These are phyloP conservation scores for Gynochthodes officinalis DNA, from an alignment of 257 asterid species.

Conservation along the genomic window DNA sequence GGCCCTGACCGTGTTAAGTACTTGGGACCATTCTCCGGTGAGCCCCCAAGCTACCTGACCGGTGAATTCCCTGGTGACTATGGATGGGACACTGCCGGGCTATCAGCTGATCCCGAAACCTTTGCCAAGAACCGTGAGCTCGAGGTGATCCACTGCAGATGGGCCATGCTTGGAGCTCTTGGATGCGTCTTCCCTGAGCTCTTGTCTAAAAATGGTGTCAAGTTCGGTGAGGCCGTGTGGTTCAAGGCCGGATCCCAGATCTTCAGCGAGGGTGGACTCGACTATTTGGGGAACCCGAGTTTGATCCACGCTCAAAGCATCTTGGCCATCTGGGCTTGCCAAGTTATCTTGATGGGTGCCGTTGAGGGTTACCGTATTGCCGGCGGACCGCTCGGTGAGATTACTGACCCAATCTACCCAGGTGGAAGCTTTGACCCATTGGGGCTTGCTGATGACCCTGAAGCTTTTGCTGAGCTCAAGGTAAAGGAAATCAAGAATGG, in stretches of 20 bases:
- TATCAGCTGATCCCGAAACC: conserved; percentile 50
- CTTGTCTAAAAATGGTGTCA: conserved; percentile 38
- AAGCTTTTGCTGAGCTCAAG: conserved; percentile 39
- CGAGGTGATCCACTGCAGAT: conserved; percentile 47
- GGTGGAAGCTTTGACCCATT: conserved; percentile 46
- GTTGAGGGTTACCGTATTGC: conserved; percentile 59
- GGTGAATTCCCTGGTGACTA: conserved; percentile 58
- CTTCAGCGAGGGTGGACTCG: conserved; percentile 47
- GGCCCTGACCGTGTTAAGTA: conserved; percentile 49
- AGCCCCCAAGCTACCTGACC: conserved; percentile 52
- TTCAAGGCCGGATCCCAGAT: conserved; percentile 55
- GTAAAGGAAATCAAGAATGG: conserved; percentile 43
- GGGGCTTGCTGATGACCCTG: conserved; percentile 40
- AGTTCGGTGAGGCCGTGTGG: conserved; percentile 54
- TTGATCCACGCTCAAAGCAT: conserved; percentile 60
- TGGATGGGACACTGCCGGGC: conserved; percentile 59
- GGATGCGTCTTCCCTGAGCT: conserved; percentile 49
- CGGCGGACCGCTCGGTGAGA: conserved; percentile 51
- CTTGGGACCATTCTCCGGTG: conserved; percentile 57
- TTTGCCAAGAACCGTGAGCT: conserved; percentile 49
- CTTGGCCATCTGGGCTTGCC: conserved; percentile 54
- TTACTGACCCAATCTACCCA: conserved; percentile 38
- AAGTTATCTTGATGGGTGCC: conserved; percentile 53
- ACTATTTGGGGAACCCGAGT: conserved; percentile 59
- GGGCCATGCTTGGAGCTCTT: conserved; percentile 56